Percentiles rank a stretch among this genome's conserved stretches.
Evolutionary conservation across 140 eudicot genomes (phyloP).

Genomic region (Stevia rebaudiana): DNA sequence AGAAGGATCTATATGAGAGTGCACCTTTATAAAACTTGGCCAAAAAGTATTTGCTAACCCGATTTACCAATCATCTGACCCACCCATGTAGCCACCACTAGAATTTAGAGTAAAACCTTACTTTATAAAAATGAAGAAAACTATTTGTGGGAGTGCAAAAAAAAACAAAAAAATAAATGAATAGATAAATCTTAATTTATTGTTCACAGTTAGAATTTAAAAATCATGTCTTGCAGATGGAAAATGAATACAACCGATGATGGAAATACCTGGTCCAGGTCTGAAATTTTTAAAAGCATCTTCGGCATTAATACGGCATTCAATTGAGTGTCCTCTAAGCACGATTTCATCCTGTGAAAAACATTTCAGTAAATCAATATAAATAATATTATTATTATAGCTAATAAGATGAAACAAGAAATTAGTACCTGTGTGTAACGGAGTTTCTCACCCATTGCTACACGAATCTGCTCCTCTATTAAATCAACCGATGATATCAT

Average conservation of each 20-base stretch:
- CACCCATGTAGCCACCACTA: neutral
- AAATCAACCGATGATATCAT: conserved; percentile 98
- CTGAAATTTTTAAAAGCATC: conserved; percentile 98
- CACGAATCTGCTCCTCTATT: conserved; percentile 97
- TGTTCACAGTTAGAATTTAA: too few relatives aligned
- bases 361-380: conserved; percentile 12
- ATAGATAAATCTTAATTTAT: too few relatives aligned
- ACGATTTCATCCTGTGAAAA: conserved; percentile 78
- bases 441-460: conserved; percentile 91
- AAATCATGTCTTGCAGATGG: neutral
- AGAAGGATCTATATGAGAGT: too few relatives aligned
- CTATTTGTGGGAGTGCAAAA: neutral
- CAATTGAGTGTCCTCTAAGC: conserved; percentile 94
- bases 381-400: neutral
- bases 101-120: neutral
- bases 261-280: conserved; percentile 87
- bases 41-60: neutral
- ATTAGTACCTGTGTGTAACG: conserved; percentile 74
- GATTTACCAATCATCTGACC: neutral
- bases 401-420: neutral
- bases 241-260: conserved; percentile 3
- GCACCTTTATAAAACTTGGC: too few relatives aligned
- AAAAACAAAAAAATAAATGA: too few relatives aligned
- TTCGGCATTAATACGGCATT: conserved; percentile 98
- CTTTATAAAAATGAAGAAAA: neutral